Evolutionary conservation across 345 rosid genomes (phyloP), one percentile per base, ranked within the genome.

Genomic region (Citrus reticulata): DNA sequence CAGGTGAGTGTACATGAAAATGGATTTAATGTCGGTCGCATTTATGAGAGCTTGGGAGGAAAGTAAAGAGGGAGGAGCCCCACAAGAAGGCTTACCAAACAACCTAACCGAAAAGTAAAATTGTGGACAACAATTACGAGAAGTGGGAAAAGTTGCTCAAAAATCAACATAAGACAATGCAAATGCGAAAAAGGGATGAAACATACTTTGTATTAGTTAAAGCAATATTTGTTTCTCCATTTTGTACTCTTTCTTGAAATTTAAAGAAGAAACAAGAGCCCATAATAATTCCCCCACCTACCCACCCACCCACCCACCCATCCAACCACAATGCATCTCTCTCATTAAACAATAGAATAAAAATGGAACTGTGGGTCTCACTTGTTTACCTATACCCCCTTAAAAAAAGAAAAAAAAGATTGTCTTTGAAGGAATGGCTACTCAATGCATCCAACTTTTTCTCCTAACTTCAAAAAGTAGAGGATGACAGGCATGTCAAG

Each of bases 401-500:
- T 46, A 11, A 16, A 83, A 83, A 83, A 30, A 71, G 49, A 67
- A 72, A 75, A 63, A 76, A 79, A 75, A 63, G 51, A 80, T 73
- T 73, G 79, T 68, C 81, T 63, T 80, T n/a, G 58, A 80, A 68
- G 75, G 76, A 54, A 46, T 3, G 51, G 63, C 68, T 49, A 42
- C 79, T 73, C 39, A 25, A 62, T 34, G 61, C 73, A 61, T 54
- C 27, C 27, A 72, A 59, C 71, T 60, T 74, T 74, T 74, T 74
- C 68, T 22, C 54, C 74, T 5, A 65, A 69, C 75, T 51, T 51
- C 61, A 70, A 65, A 70, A 82, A 64, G 82, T 11, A 64, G 69
- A 70, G 59, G 81, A 64, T 72, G 82, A 46, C 17, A 46, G 4
- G 72, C 81, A 64, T 16, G 61, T 80, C 69, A 70, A 59, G 72